Conservation (phyloP, 1,139 yeast species). For the Taiozyma sp. region DNA sequence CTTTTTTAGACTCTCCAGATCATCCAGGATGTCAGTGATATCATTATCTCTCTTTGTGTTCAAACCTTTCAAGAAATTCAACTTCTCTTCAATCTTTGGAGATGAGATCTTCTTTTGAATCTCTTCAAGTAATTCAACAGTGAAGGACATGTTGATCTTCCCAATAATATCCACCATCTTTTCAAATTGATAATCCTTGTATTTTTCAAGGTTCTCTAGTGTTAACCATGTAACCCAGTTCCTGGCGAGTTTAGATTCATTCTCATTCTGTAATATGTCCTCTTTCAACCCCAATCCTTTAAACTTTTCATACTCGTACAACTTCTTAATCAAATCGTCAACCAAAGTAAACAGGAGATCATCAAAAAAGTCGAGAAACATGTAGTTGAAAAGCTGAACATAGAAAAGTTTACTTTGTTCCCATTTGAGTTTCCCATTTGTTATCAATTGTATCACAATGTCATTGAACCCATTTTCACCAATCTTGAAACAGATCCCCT, state of each 20-base stretch:
- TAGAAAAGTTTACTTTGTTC: slow-evolving; percentile 24
- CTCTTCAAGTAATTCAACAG: not conserved
- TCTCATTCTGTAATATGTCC: not conserved
- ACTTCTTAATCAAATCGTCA: slow-evolving; percentile 16
- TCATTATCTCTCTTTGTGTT: slow-evolving; percentile 5
- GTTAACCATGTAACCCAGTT: slow-evolving; percentile 14
- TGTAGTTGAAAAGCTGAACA: slow-evolving; percentile 25
- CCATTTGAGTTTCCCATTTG: slow-evolving; percentile 13
- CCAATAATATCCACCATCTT: slow-evolving; percentile 10
- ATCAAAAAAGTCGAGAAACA: slow-evolving; percentile 4
- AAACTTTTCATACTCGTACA: slow-evolving; percentile 12
- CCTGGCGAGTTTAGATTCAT: slow-evolving; percentile 5
- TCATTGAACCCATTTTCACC: slow-evolving; percentile 4
- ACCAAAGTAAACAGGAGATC: slow-evolving; percentile 13
- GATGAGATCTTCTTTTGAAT: not conserved
- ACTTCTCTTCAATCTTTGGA: not conserved
- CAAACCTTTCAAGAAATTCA: not conserved
- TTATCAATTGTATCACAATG: slow-evolving; percentile 10
- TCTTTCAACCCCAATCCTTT: slow-evolving; percentile 8
- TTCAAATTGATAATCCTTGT: not conserved
- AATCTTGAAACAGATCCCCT: slow-evolving; percentile 12
- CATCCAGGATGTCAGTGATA: slow-evolving; percentile 21
- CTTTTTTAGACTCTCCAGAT: slow-evolving; percentile 26
- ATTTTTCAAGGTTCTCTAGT: not conserved
- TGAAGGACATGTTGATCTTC: slow-evolving; percentile 6